Evolutionary conservation across 768 basidiomycete species (phyloP).

Genomic region (Pleurotus sapidus): DNA sequence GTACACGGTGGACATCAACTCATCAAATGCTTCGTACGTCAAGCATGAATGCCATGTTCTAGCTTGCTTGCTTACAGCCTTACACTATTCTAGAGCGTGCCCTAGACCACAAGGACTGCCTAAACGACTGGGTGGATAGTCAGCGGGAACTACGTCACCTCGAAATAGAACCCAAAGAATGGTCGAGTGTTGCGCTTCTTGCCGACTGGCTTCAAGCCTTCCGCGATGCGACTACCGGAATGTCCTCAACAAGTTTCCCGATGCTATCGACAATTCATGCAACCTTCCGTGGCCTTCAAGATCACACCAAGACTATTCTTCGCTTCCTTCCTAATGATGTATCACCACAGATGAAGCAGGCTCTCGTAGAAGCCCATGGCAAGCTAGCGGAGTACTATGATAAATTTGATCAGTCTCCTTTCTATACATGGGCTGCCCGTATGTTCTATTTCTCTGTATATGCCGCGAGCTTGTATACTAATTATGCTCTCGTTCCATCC

Average conservation of each 20-base stretch:
- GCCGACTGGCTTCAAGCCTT: conserved; percentile 24
- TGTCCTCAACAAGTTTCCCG: conserved; percentile 25
- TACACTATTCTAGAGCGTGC: conserved; percentile 19
- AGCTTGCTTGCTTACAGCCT: background rate
- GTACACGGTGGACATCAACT: conserved; percentile 30
- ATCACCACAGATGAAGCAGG: conserved; percentile 14
- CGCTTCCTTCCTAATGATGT: conserved; percentile 14
- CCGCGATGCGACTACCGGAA: conserved; percentile 26
- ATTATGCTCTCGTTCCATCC: background rate
- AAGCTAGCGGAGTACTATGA: conserved; percentile 32
- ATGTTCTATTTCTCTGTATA: conserved; percentile 10
- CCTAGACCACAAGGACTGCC: conserved; percentile 12
- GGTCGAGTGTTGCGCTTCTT: conserved; percentile 20
- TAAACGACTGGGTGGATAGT: conserved; percentile 15
- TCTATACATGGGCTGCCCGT: conserved; percentile 28
- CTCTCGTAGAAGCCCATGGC: conserved; percentile 21
- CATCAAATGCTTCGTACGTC: conserved; percentile 29
- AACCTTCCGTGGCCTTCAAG: conserved; percentile 30
- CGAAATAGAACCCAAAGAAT: conserved; percentile 21
- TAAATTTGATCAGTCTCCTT: conserved; percentile 27
- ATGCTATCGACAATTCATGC: conserved; percentile 31
- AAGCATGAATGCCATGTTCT: background rate
- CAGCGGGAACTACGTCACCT: conserved; percentile 15
- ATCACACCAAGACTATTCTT: conserved; percentile 18
- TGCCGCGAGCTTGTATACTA: too few relatives aligned